These are phyloP conservation scores for Aspergillus flavus DNA, from an alignment of 2,329 filamentous ascomycete genomes.

Conservation along the genomic window DNA sequence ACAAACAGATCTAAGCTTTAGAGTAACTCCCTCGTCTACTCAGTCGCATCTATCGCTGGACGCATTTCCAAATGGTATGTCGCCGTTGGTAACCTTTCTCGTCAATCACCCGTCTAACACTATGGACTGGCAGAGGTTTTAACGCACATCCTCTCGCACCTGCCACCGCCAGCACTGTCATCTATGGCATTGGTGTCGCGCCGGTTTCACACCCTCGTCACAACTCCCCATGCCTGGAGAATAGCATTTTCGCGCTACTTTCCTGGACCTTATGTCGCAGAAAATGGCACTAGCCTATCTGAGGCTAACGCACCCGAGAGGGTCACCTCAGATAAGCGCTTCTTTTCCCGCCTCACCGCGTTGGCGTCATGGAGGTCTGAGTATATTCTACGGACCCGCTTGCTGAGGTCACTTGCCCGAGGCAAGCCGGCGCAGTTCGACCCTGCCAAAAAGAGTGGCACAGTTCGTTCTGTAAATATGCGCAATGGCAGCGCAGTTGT, in stretches of 20 bases:
- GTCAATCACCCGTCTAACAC: conserved; percentile 16
- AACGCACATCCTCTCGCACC: conserved; percentile 86
- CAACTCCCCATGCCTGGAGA: conserved; percentile 89
- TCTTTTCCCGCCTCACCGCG: conserved; percentile 79
- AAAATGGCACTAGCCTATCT: conserved; percentile 43
- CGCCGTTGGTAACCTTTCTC: conserved; percentile 8
- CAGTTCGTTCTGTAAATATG: conserved; percentile 55
- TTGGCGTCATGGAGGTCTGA: conserved; percentile 95
- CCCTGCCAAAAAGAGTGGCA: conserved; percentile 54
- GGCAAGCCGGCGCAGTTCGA: conserved; percentile 71
- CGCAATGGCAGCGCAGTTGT: conserved; percentile 73
- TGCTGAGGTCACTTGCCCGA: conserved; percentile 77
- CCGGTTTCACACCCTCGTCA: conserved; percentile 83
- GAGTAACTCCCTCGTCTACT: conserved; percentile 51
- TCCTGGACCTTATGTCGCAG: conserved; percentile 68
- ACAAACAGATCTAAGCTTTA: conserved; percentile 52
- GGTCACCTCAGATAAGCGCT: conserved; percentile 71
- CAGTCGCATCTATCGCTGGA: conserved; percentile 54
- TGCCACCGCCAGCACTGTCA: conserved; percentile 81
- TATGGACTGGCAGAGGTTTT: conserved; percentile 69
- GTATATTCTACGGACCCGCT: conserved; percentile 83
- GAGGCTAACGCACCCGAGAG: conserved; percentile 54
- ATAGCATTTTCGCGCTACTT: conserved; percentile 92
- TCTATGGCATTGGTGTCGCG: conserved; percentile 83
- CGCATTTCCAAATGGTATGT: conserved; percentile 77